Evolutionary conservation across 2,329 filamentous ascomycete genomes (phyloP).

Genomic region (Whalleya microplaca): DNA sequence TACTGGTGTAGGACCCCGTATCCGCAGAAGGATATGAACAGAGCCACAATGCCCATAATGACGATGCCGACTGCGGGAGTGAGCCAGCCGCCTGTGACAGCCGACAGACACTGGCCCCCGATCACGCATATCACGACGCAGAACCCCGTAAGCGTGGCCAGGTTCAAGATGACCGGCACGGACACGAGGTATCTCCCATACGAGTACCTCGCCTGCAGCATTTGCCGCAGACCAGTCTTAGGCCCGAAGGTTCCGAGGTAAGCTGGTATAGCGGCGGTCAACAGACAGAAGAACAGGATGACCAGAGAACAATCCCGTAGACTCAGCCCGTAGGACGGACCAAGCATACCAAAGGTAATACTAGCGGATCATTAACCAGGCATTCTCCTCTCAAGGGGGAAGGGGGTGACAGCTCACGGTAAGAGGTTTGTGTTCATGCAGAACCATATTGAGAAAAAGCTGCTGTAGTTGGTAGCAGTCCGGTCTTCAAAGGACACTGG

Average conservation of each 20-base stretch:
- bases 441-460: constrained; percentile 37
- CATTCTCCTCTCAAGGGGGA: background rate
- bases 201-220: constrained; percentile 66
- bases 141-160: constrained; percentile 67
- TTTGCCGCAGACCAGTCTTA: constrained; percentile 66
- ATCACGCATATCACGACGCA: constrained; percentile 64
- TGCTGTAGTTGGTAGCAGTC: constrained; percentile 33
- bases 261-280: constrained; percentile 57
- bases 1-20: constrained; percentile 61
- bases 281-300: constrained; percentile 65
- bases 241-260: constrained; percentile 63
- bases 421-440: constrained; percentile 37
- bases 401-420: constrained; percentile 26
- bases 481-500: constrained; percentile 36
- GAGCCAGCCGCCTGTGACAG: constrained; percentile 53
- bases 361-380: constrained; percentile 36
- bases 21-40: constrained; percentile 66
- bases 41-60: constrained; percentile 58
- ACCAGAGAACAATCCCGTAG: constrained; percentile 60
- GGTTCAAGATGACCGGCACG: constrained; percentile 63
- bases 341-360: constrained; percentile 67
- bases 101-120: constrained; percentile 61
- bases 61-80: constrained; percentile 62
- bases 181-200: constrained; percentile 64
- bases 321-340: constrained; percentile 56